A percentile compares a stretch with the other conserved stretches of the same genome.
These are phyloP conservation scores for Passiflora organensis DNA, from an alignment of 345 rosid species.

Conservation along the genomic window DNA sequence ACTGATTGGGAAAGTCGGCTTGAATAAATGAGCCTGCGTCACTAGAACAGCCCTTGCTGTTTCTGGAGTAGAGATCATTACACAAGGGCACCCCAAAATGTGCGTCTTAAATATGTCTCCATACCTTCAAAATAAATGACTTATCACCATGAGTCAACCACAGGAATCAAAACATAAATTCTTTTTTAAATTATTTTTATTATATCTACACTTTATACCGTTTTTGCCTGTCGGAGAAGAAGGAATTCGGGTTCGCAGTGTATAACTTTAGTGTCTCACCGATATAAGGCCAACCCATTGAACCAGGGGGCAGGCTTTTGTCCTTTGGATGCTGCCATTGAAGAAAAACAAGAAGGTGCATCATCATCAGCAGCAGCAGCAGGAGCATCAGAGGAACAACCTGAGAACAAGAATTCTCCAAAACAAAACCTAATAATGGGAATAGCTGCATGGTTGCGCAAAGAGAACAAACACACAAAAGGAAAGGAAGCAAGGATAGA, in stretches of 20 bases:
- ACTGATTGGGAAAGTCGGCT: conserved; percentile 87
- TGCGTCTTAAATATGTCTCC: conserved; percentile 89
- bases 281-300: conserved; percentile 95
- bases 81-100: conserved; percentile 93
- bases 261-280: conserved; percentile 93
- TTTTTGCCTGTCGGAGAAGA: conserved; percentile 69
- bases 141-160: too few species aligned
- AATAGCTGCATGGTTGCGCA: conserved; percentile 31
- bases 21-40: conserved; percentile 63
- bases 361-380: conserved; percentile 5
- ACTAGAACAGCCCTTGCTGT: conserved; percentile 70
- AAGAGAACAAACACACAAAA: neutral
- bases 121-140: conserved; percentile 39
- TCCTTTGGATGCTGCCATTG: conserved; percentile 38
- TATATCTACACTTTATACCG: too few species aligned
- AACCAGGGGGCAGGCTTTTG: conserved; percentile 70
- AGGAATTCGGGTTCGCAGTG: conserved; percentile 71
- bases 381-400: conserved; percentile 7
- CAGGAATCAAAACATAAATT: too few species aligned
- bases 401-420: conserved; percentile 4
- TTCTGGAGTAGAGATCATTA: conserved; percentile 93
- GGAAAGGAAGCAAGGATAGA: too few species aligned
- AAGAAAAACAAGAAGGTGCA: conserved; percentile 20
- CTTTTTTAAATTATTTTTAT: too few species aligned
- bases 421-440: conserved; percentile 4